Conservation (phyloP, 2,329 filamentous ascomycete species). For the Epichloe sp. region DNA sequence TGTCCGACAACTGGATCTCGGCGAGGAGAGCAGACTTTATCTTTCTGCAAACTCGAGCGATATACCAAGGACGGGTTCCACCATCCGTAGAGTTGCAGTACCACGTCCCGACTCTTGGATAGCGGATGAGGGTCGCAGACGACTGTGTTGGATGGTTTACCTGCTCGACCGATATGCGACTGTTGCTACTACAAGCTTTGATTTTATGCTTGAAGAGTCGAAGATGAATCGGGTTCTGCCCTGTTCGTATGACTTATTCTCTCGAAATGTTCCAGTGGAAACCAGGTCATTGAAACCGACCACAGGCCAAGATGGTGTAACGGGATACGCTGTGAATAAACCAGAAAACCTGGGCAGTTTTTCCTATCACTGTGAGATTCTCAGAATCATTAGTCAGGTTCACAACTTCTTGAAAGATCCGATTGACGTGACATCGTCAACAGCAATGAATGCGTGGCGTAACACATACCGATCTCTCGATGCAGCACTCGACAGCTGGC, state of each 20-base stretch:
- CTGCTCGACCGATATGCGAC: constrained; percentile 31
- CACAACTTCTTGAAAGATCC: constrained; percentile 29
- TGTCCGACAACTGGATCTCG: constrained; percentile 25
- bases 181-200: constrained; percentile 26
- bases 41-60: constrained; percentile 21
- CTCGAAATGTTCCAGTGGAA: constrained; percentile 29
- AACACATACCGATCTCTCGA: constrained; percentile 28
- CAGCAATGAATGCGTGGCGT: constrained; percentile 27
- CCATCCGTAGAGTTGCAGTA: constrained; percentile 19
- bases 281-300: constrained; percentile 20
- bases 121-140: constrained; percentile 29
- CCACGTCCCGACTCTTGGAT: constrained; percentile 29
- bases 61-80: constrained; percentile 20
- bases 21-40: constrained; percentile 25
- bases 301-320: constrained; percentile 13
- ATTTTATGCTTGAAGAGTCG: constrained; percentile 27
- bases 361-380: constrained; percentile 31
- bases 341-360: constrained; percentile 32
- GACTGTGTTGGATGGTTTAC: constrained; percentile 32
- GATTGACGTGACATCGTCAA: constrained; percentile 24
- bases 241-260: constrained; percentile 32
- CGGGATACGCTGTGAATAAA: constrained; percentile 20
- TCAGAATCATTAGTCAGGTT: constrained; percentile 28
- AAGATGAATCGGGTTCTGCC: constrained; percentile 28
- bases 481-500: constrained; percentile 25